These are phyloP conservation scores for Penicillium manginii DNA, from an alignment of 495 filamentous ascomycete genomes.

Conservation along the genomic window DNA sequence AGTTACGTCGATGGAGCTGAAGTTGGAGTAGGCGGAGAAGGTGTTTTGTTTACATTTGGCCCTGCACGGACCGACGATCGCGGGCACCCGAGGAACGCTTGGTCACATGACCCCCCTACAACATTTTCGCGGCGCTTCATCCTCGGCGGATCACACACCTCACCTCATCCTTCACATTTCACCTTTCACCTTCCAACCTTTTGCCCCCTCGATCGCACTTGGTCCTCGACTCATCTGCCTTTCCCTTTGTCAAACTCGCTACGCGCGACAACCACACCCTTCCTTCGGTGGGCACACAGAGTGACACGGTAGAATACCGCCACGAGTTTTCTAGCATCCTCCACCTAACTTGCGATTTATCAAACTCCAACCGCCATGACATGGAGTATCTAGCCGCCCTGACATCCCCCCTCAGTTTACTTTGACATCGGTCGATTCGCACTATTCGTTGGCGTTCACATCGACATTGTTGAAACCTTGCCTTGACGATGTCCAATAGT, in stretches of 20 bases:
- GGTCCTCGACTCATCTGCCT: background rate
- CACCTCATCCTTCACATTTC: slow-evolving; percentile 1
- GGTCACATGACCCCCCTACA: slow-evolving; percentile 22
- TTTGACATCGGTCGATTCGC: background rate
- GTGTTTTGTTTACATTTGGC: slow-evolving; percentile 45
- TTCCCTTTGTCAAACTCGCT: background rate
- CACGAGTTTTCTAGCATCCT: too few relatives aligned
- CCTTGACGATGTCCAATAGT: slow-evolving; percentile 55
- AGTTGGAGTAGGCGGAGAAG: slow-evolving; percentile 26
- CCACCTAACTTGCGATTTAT: background rate
- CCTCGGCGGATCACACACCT: background rate
- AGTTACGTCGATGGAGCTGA: slow-evolving; percentile 13
- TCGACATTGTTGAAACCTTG: background rate
- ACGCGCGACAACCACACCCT: too few relatives aligned
- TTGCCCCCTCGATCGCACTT: background rate
- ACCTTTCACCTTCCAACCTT: background rate
- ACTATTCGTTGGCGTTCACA: background rate
- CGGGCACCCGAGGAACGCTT: slow-evolving; percentile 19
- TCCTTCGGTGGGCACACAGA: too few relatives aligned
- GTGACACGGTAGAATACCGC: too few relatives aligned
- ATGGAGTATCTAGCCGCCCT: background rate
- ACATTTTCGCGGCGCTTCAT: slow-evolving; percentile 25
- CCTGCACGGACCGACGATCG: slow-evolving; percentile 33
- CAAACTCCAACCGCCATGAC: slow-evolving; percentile 6
- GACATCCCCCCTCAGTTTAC: background rate